phyloP scores from a whole-genome alignment of 495 filamentous ascomycete genomes.

The Pseudomonodictys pantanalensis region DNA sequence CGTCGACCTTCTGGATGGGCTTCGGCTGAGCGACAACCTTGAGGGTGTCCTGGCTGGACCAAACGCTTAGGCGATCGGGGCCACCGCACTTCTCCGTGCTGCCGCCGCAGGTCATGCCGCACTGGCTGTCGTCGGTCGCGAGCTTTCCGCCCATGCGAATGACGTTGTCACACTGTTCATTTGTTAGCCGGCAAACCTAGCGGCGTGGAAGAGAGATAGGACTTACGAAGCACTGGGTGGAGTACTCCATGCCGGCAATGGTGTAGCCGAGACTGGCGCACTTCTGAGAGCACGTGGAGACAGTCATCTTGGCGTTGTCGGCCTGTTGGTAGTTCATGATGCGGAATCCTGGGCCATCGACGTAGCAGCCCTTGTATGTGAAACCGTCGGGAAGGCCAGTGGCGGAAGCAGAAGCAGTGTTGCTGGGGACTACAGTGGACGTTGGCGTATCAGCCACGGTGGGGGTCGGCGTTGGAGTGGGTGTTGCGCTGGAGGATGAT shows the following conservation, averaged over 20 bases:
- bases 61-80: conserved; percentile 41
- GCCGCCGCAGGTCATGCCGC: conserved; percentile 40
- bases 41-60: conserved; percentile 4
- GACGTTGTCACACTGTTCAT: conserved; percentile 8
- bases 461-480: not conserved
- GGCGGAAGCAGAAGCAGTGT: not conserved
- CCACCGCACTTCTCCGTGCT: conserved; percentile 49
- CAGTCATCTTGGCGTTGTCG: conserved; percentile 1
- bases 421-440: not conserved
- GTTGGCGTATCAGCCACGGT: not conserved
- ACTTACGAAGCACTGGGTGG: conserved; percentile 17
- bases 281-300: conserved; percentile 4
- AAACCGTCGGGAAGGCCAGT: conserved; percentile 10
- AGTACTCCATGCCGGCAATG: conserved; percentile 12
- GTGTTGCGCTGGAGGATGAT: not conserved
- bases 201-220: no score
- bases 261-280: conserved; percentile 6
- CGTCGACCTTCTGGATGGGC: not conserved
- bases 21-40: not conserved
- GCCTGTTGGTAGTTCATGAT: conserved; percentile 9
- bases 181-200: no score
- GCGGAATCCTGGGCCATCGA: conserved; percentile 6
- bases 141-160: conserved; percentile 4
- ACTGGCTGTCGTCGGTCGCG: conserved; percentile 4
- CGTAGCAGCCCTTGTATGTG: conserved; percentile 17